Percentiles rank a stretch among this genome's conserved stretches.
These are phyloP conservation scores for Diutina rugosa DNA, from an alignment of 1,139 yeast genomes.

Conservation along the genomic window DNA sequence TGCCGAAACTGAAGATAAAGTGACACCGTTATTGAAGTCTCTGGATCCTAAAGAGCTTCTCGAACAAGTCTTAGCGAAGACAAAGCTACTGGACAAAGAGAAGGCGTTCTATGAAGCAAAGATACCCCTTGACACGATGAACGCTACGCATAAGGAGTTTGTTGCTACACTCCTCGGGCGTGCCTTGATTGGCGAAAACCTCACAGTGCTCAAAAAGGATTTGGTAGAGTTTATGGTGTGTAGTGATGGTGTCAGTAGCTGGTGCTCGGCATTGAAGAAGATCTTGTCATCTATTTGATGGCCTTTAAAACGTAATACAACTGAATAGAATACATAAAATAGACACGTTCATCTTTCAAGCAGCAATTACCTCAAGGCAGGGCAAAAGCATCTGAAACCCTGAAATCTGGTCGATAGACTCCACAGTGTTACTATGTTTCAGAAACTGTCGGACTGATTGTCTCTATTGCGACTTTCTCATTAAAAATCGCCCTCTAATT, in stretches of 20 bases:
- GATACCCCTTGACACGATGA: slow-evolving; percentile 5
- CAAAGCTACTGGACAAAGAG: slow-evolving; percentile 5
- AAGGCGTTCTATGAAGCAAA: slow-evolving; percentile 4
- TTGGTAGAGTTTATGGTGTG: slow-evolving; percentile 34
- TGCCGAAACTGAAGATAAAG: not conserved
- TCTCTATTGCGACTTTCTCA: too few species aligned
- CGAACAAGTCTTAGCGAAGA: slow-evolving; percentile 3
- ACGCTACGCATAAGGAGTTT: slow-evolving; percentile 5
- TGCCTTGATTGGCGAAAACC: slow-evolving; percentile 3
- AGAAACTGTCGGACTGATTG: too few species aligned
- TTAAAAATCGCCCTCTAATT: too few species aligned
- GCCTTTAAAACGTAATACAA: too few species aligned
- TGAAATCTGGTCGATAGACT: too few species aligned
- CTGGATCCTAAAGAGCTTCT: not conserved
- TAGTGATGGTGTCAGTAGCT: slow-evolving; percentile 37
- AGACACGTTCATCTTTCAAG: too few species aligned
- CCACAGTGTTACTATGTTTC: too few species aligned
- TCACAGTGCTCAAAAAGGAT: slow-evolving; percentile 11
- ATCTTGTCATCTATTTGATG: slow-evolving; percentile 12
- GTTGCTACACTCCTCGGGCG: slow-evolving; percentile 4
- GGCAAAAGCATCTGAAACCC: too few species aligned
- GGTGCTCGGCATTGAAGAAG: slow-evolving; percentile 46
- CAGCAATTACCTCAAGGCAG: too few species aligned
- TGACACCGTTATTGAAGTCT: not conserved
- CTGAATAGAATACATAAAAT: too few species aligned